A percentile compares a stretch with the other conserved stretches of the same genome.
These are phyloP conservation scores for Dalbergia cultrata DNA, from an alignment of 306 rosid species.

Conservation along the genomic window DNA sequence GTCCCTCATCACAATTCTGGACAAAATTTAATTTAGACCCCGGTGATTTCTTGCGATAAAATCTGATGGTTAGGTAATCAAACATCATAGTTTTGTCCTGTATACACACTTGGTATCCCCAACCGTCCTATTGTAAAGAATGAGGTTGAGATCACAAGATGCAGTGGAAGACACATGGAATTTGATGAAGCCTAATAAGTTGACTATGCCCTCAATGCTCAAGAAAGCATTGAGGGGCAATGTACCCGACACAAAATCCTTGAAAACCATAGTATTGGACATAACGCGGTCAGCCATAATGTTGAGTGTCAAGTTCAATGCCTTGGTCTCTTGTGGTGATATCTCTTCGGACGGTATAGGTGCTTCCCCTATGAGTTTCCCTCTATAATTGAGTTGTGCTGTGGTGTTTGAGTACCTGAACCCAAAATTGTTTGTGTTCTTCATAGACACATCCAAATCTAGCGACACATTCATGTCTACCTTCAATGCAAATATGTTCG, in stretches of 20 bases:
- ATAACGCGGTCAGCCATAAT: slow-evolving; percentile 69
- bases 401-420: slow-evolving; percentile 54
- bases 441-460: slow-evolving; percentile 47
- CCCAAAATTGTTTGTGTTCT: slow-evolving; percentile 65
- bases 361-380: slow-evolving; percentile 63
- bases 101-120: slow-evolving; percentile 50
- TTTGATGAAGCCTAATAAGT: slow-evolving; percentile 55
- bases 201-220: slow-evolving; percentile 53
- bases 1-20: no score
- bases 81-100: slow-evolving; percentile 42
- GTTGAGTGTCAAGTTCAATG: slow-evolving; percentile 56
- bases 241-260: slow-evolving; percentile 52
- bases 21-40: no score
- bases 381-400: slow-evolving; percentile 66
- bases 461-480: slow-evolving; percentile 62
- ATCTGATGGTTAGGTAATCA: no score
- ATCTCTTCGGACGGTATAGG: slow-evolving; percentile 54
- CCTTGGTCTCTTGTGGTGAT: slow-evolving; percentile 41
- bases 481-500: background rate
- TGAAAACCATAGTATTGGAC: slow-evolving; percentile 28
- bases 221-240: slow-evolving; percentile 58
- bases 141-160: slow-evolving; percentile 65
- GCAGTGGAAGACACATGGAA: slow-evolving; percentile 49
- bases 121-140: slow-evolving; percentile 25
- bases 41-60: no score